These are phyloP conservation scores for Chaetomium olivaceum DNA, from an alignment of 2,329 filamentous ascomycete species.

Conservation along the genomic window DNA sequence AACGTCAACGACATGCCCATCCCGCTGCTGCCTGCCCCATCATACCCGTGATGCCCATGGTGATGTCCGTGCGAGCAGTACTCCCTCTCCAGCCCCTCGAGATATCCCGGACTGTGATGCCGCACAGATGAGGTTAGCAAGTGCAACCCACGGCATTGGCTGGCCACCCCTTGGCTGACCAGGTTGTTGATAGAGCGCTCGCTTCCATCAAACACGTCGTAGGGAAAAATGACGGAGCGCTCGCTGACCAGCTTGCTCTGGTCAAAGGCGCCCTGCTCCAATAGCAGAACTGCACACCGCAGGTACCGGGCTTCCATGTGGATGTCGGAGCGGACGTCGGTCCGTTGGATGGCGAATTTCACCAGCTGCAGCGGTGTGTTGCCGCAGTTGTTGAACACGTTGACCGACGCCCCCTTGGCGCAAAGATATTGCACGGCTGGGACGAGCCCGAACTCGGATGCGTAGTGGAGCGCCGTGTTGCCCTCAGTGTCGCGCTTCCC, in stretches of 20 bases:
- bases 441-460: conserved; percentile 33
- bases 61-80: conserved; percentile 14
- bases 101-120: conserved; percentile 21
- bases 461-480: conserved; percentile 34
- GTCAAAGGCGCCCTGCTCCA: conserved; percentile 34
- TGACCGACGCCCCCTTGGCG: conserved; percentile 28
- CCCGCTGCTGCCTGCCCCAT: not conserved
- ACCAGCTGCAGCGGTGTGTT: conserved; percentile 35
- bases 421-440: conserved; percentile 32
- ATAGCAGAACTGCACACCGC: conserved; percentile 31
- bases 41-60: not conserved
- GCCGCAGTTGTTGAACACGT: conserved; percentile 36
- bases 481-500: conserved; percentile 34
- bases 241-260: conserved; percentile 35
- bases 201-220: conserved; percentile 34
- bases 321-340: conserved; percentile 34
- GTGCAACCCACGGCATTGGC: conserved; percentile 31
- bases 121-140: conserved; percentile 28
- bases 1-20: conserved; percentile 9
- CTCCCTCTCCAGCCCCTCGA: conserved; percentile 11
- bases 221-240: conserved; percentile 31
- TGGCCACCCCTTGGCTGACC: conserved; percentile 32
- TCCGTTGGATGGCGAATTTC: conserved; percentile 35
- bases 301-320: conserved; percentile 35
- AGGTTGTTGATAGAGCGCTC: conserved; percentile 32